These are phyloP conservation scores for Plasmodium ovale DNA, from an alignment of 169 alveolate genomes.

Conservation along the genomic window DNA sequence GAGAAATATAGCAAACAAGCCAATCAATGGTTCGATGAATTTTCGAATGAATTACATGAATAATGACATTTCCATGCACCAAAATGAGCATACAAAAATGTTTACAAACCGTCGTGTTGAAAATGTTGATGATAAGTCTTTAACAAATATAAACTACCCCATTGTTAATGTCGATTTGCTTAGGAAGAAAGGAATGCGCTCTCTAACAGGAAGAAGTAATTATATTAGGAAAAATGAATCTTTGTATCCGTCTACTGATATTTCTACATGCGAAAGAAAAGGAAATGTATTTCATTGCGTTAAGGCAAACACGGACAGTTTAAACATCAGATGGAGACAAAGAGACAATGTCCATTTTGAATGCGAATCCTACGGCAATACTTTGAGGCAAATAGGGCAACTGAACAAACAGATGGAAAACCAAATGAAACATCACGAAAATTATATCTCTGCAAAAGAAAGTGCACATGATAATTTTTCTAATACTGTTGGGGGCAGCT, in stretches of 20 bases:
- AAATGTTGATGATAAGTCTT: no score
- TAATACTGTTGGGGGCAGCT: no score
- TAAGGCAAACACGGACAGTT: slow-evolving; percentile 14
- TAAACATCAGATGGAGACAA: neutral
- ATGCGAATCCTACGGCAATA: neutral
- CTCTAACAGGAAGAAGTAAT: slow-evolving; percentile 6
- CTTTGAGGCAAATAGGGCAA: neutral
- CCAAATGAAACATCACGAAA: no score
- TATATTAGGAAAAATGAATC: neutral
- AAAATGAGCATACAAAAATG: no score
- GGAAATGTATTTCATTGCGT: neutral
- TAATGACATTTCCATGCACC: no score
- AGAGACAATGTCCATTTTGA: neutral
- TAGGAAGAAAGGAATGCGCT: slow-evolving; percentile 11
- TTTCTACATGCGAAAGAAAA: neutral
- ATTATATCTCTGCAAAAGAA: neutral
- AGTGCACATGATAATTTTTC: neutral
- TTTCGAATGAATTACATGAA: no score
- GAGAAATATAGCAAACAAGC: no score
- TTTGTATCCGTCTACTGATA: neutral
- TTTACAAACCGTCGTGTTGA: no score
- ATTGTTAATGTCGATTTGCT: slow-evolving; percentile 3
- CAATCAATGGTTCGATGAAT: no score
- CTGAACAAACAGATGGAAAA: slow-evolving; percentile 2
- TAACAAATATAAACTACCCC: neutral